A percentile compares a stretch with the other conserved stretches of the same genome.
Conservation (phyloP, 148 eudicot species). For the Fallopia convolvulus region DNA sequence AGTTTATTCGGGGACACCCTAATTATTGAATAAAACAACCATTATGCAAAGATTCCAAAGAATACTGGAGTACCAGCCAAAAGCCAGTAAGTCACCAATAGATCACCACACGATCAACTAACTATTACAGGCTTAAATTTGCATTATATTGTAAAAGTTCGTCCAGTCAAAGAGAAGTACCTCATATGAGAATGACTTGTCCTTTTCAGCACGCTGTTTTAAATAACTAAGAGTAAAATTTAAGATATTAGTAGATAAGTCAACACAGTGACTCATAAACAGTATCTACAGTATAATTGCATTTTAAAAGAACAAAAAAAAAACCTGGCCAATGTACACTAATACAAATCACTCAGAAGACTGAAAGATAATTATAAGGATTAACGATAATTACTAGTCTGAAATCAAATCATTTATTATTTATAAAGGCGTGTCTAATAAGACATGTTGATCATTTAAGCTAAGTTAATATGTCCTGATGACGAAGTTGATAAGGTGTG, state of each 20-base stretch:
- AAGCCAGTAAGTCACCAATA: neutral
- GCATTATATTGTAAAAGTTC: neutral
- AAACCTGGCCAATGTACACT: neutral
- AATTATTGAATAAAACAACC: neutral
- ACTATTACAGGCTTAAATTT: neutral
- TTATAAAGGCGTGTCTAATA: neutral
- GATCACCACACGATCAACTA: neutral
- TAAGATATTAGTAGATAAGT: neutral
- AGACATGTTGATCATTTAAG: neutral
- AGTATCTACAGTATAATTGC: neutral
- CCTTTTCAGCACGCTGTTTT: constrained; percentile 70
- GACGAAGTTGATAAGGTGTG: neutral
- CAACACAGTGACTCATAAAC: neutral
- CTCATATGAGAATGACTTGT: constrained; percentile 84
- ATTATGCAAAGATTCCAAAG: neutral
- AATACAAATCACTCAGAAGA: neutral
- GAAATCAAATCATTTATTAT: neutral
- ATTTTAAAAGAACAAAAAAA: neutral
- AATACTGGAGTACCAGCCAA: neutral
- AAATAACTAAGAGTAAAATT: constrained; percentile 58
- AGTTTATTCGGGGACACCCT: neutral
- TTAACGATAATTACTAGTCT: neutral
- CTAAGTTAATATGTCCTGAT: neutral
- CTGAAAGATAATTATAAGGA: neutral
- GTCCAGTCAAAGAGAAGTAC: constrained; percentile 31